A percentile compares a stretch with the other conserved stretches of the same genome.
These are phyloP conservation scores for Amylocystis lapponica DNA, from an alignment of 768 basidiomycete species.

Conservation along the genomic window DNA sequence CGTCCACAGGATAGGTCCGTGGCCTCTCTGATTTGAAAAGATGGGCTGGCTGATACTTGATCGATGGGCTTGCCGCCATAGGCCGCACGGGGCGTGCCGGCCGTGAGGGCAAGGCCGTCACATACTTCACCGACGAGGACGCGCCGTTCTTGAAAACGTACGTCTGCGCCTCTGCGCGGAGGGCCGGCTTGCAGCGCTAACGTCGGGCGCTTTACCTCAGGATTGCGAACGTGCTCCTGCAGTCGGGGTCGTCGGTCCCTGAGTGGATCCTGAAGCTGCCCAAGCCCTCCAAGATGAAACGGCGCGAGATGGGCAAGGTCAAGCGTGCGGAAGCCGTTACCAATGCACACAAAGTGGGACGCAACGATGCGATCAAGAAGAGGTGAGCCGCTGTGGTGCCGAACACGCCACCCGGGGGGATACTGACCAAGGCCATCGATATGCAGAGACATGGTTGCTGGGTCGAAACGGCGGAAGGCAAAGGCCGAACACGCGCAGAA, in stretches of 20 bases:
- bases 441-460: conserved; percentile 71
- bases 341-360: conserved; percentile 60
- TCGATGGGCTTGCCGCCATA: conserved; percentile 24
- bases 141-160: conserved; percentile 88
- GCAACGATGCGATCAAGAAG: conserved; percentile 67
- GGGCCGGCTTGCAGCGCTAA: neutral
- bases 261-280: conserved; percentile 96
- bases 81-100: conserved; percentile 95
- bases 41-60: conserved; percentile 1
- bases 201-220: conserved; percentile 34
- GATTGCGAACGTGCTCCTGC: conserved; percentile 92
- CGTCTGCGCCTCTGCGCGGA: conserved; percentile 15
- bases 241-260: conserved; percentile 87
- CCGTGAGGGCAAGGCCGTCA: conserved; percentile 86
- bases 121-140: conserved; percentile 94
- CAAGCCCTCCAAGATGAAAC: conserved; percentile 87
- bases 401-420: conserved; percentile 10
- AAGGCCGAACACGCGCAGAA: conserved; percentile 25
- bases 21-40: neutral
- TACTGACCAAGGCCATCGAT: conserved; percentile 5
- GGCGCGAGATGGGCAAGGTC: conserved; percentile 77
- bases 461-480: conserved; percentile 60
- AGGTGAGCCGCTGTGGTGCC: conserved; percentile 36
- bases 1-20: conserved; percentile 85
- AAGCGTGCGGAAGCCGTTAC: conserved; percentile 76